Evolutionary conservation across 805 yeast genomes (phyloP), one percentile per base, ranked within the genome.

Genomic region (Ogataea methanolica): DNA sequence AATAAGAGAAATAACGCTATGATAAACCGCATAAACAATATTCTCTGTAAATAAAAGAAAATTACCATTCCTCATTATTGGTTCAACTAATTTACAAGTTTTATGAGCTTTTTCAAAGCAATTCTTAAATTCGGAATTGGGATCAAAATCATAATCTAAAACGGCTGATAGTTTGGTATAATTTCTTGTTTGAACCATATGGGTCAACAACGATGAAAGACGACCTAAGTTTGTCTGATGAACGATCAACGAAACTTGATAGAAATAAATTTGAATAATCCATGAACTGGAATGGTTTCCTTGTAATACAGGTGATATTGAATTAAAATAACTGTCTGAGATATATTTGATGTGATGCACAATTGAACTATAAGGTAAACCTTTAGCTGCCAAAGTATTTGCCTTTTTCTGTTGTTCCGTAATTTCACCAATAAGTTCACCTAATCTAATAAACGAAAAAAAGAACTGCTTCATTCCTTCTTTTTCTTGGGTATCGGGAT

Each of bases 391-490:
- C n/a, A 44, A 19, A 16, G 41, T 33, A n/a, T 37, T 36, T 5
- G 45, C 39, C 15, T 36, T 15, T 26, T 21, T 37, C 16, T 47
- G 50, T 31, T 47, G 47, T 29, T 41, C 42, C 2, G 43, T 34
- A 12, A 47, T 41, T 23, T 43, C 47, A 21, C 34, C 36, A 16
- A 44, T 33, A 17, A 47, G 11, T 38, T 47, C 42, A 33, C 39
- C 23, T 14, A 33, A 22, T 33, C 17, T 41, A n/a, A 44, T 44
- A 6, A 47, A 6, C 6, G 31, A 16, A n/a, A 41, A 16, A 12
- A 7, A 47, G 23, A 44, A 47, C 12, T 22, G 6, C 4, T 7
- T 19, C 21, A 36, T 33, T 4, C 4, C 16, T 12, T 37, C 19
- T 16, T n/a, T 17, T 4, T 2, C 16, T 12, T 16, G 17, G 5